A percentile compares a stretch with the other conserved stretches of the same genome.
Conservation (phyloP, 108 stramenopile genomes). For the Cyclotella sp. region DNA sequence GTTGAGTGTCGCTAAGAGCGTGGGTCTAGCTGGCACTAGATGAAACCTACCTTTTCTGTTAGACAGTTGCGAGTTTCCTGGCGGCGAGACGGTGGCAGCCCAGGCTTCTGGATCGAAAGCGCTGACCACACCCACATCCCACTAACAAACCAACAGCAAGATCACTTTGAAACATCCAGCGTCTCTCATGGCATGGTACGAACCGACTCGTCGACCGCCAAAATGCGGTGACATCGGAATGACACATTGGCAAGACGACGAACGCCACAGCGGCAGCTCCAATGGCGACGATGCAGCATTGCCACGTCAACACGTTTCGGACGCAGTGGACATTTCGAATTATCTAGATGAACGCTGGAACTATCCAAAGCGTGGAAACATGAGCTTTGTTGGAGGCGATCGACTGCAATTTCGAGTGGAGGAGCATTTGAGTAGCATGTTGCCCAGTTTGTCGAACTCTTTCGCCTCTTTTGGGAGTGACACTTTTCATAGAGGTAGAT, state of each 20-base stretch:
- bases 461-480: background rate
- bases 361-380: background rate
- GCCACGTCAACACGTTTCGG: background rate
- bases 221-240: background rate
- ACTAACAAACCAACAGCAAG: background rate
- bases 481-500: background rate
- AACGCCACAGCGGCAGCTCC: background rate
- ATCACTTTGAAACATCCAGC: background rate
- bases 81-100: no score
- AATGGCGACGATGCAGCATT: slow-evolving; percentile 1
- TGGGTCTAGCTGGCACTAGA: no score
- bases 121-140: no score
- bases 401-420: slow-evolving; percentile 15
- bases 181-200: slow-evolving; percentile 12
- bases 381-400: background rate
- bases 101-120: no score
- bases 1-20: no score
- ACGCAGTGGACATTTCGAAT: slow-evolving; percentile 10
- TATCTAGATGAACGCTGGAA: slow-evolving; percentile 5
- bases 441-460: background rate
- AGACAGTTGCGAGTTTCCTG: no score
- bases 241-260: background rate
- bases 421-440: slow-evolving; percentile 2
- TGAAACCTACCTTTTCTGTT: no score
- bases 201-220: slow-evolving; percentile 11